Base-by-base conservation (phyloP, 352 stramenopile species). In the Globisporangium viniferum region DNA sequence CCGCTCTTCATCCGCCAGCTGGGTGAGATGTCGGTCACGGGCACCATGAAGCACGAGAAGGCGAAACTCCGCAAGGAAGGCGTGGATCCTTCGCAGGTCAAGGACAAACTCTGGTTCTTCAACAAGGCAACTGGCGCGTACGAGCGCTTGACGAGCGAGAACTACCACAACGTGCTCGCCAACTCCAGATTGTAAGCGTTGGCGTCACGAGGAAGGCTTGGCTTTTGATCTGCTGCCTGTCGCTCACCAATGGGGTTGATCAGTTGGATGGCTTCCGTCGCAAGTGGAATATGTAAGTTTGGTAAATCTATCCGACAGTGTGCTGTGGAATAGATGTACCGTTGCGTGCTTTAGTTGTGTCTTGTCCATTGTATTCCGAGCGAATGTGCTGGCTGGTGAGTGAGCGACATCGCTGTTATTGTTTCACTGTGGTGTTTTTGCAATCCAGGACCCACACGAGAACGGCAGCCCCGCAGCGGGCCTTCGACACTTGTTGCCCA, bases 1-100 rank as follows among this genome's bases (percentile, higher is more conserved):
- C 92, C 92, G 35, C 66, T 96, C 3, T 97, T 98, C 61, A 59
- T 98, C 31, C 79, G 91, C 24, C 79, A 97, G 39, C 67, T 94
- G 36, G 66, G 75, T 0, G 71, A 82, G 27, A 92, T 95, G 71
- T 81, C 83, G 36, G 82, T 97, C 59, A 98, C 92, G 0, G 87
- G 88, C 1, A 98, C 92, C 35, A 94, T 98, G 81, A 98, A 98
- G 75, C 90, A 97, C 39, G 83, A 97, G 67, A 98, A 97, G 75
- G 88, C 89, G 5, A 92, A 94, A 69, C 78, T 98, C 7, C 79
- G 88, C 18, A 91, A 86, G 49, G 73, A 97, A 39, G 90, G 88
- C 36, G 87, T 93, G 36, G 85, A 95, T 41, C 77, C 88, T n/a
- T 78, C 75, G 8, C 61, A 78, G 27, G 73, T 95, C 27, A 29